These are phyloP conservation scores for Diutina siamensis DNA, from an alignment of 1,139 yeast species.

Conservation along the genomic window DNA sequence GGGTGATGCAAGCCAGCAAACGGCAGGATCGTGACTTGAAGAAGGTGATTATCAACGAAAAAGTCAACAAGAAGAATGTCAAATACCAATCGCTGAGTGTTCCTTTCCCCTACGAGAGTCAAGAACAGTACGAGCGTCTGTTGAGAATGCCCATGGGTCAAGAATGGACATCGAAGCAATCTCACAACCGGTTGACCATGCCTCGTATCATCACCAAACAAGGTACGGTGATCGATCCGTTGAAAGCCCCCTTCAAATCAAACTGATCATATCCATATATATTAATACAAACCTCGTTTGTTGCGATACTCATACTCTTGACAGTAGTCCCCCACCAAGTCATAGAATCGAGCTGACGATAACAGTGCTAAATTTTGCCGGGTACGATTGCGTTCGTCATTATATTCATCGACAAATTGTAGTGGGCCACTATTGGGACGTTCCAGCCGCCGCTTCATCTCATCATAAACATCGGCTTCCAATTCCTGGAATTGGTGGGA, in stretches of 20 bases:
- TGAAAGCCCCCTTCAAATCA: conserved; percentile 19
- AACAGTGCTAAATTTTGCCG: not conserved
- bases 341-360: not conserved
- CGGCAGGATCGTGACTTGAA: conserved; percentile 68
- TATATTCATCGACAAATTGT: not conserved
- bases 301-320: not conserved
- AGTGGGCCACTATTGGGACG: not conserved
- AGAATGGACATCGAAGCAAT: conserved; percentile 86
- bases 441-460: conserved; percentile 1
- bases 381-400: not conserved
- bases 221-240: conserved; percentile 84
- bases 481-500: not conserved
- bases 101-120: conserved; percentile 87
- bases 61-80: conserved; percentile 68
- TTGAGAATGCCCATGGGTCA: conserved; percentile 95
- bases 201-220: conserved; percentile 81
- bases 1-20: conserved; percentile 57
- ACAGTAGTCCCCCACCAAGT: not conserved
- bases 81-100: conserved; percentile 80
- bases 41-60: conserved; percentile 84
- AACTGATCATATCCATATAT: not conserved
- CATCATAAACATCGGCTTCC: not conserved
- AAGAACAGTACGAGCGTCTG: conserved; percentile 91
- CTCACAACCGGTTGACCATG: conserved; percentile 81
- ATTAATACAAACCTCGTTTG: not conserved